These are phyloP conservation scores for Candida chilensis DNA, from an alignment of 805 yeast genomes.

Conservation along the genomic window DNA sequence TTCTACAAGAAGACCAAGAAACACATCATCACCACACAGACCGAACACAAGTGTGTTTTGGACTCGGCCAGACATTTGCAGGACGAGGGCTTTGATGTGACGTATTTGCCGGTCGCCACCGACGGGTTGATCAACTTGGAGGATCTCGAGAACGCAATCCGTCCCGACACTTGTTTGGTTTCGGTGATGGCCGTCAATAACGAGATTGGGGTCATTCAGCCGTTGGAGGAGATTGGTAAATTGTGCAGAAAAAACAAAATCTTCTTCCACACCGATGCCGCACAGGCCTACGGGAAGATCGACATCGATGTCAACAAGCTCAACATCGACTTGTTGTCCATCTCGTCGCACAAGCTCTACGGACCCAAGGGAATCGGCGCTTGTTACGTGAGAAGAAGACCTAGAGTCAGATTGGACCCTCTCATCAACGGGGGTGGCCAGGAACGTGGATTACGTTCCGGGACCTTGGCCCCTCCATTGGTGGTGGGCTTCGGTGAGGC, in stretches of 20 bases:
- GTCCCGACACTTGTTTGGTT: conserved; percentile 86
- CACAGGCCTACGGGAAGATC: conserved; percentile 94
- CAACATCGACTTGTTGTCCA: conserved; percentile 89
- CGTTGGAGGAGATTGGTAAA: conserved; percentile 85
- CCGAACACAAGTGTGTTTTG: conserved; percentile 98
- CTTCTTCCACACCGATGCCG: conserved; percentile 96
- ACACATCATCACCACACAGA: conserved; percentile 92
- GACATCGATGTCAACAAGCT: conserved; percentile 86
- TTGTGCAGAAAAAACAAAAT: conserved; percentile 82
- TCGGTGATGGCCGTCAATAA: conserved; percentile 96
- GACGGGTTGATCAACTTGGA: conserved; percentile 78
- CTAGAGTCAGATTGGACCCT: conserved; percentile 95
- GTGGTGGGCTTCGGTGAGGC: conserved; percentile 98
- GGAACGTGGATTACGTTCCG: conserved; percentile 95
- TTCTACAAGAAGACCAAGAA: conserved; percentile 84
- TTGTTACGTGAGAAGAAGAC: conserved; percentile 90
- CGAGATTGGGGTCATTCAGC: conserved; percentile 97
- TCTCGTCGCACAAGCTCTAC: conserved; percentile 92
- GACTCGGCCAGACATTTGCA: conserved; percentile 93
- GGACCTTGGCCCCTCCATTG: conserved; percentile 95
- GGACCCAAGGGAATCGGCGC: conserved; percentile 99
- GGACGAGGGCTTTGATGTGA: conserved; percentile 95
- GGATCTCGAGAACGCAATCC: conserved; percentile 70
- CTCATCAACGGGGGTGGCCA: conserved; percentile 97
- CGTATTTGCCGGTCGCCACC: conserved; percentile 75